phyloP scores from a whole-genome alignment of 2,329 filamentous ascomycete genomes.

The Exophiala phaeomuriformis region DNA sequence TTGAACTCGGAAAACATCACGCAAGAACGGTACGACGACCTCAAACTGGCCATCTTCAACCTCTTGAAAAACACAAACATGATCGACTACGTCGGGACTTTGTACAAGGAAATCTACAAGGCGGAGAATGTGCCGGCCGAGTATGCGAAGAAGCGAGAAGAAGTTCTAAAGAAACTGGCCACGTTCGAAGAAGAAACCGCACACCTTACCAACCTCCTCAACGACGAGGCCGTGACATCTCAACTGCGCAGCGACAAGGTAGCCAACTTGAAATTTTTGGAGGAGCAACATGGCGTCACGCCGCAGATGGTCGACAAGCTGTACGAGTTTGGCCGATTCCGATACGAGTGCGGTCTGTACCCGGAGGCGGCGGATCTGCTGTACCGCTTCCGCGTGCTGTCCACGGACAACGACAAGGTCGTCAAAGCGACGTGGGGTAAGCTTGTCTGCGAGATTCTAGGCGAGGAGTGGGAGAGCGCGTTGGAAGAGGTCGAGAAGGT shows the following conservation, averaged over 20 bases:
- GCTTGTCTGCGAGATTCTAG: constrained; percentile 90
- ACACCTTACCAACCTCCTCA: constrained; percentile 80
- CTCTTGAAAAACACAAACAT: constrained; percentile 97
- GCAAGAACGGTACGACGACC: constrained; percentile 54
- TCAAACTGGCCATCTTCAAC: constrained; percentile 82
- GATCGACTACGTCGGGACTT: constrained; percentile 90
- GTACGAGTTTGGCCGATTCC: constrained; percentile 92
- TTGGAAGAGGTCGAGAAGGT: constrained; percentile 88
- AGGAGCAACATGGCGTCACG: constrained; percentile 92
- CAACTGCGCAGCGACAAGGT: constrained; percentile 94
- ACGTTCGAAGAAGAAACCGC: constrained; percentile 78
- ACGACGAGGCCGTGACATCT: constrained; percentile 80
- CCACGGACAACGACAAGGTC: constrained; percentile 97
- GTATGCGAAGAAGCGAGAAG: constrained; percentile 81
- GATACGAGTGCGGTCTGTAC: constrained; percentile 97
- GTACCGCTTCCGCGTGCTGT: constrained; percentile 96
- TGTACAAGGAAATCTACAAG: constrained; percentile 83
- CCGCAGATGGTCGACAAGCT: constrained; percentile 92
- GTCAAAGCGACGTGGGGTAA: constrained; percentile 95
- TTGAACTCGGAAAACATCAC: constrained; percentile 73
- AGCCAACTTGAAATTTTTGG: constrained; percentile 95
- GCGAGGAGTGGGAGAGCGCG: constrained; percentile 87
- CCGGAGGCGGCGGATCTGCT: constrained; percentile 81
- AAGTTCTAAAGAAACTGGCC: constrained; percentile 75
- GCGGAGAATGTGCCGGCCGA: constrained; percentile 71